Evolutionary conservation across 805 yeast species (phyloP).

Genomic region (Suhomyces tanzawaensis): DNA sequence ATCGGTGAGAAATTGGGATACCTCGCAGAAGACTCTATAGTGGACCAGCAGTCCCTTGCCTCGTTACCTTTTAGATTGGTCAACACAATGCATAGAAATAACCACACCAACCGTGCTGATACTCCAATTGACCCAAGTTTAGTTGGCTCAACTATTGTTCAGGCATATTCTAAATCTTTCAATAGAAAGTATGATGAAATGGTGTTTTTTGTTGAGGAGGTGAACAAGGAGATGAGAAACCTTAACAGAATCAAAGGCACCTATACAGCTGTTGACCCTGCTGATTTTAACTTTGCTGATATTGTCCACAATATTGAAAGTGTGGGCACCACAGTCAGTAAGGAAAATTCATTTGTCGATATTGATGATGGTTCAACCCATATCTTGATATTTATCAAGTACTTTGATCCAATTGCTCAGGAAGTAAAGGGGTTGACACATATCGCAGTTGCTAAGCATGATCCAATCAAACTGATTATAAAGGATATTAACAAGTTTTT

Average conservation of each 20-base stretch:
- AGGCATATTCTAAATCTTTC: slow-evolving; percentile 47
- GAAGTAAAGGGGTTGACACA: slow-evolving; percentile 67
- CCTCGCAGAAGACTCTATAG: slow-evolving; percentile 17
- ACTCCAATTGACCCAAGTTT: slow-evolving; percentile 24
- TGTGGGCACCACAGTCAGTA: slow-evolving; percentile 10
- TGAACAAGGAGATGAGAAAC: slow-evolving; percentile 36
- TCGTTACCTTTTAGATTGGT: slow-evolving; percentile 52
- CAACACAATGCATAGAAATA: slow-evolving; percentile 64
- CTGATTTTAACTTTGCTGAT: slow-evolving; percentile 22
- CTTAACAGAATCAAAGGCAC: slow-evolving; percentile 21
- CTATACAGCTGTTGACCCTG: slow-evolving; percentile 14
- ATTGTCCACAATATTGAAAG: slow-evolving; percentile 17
- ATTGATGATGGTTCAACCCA: slow-evolving; percentile 19
- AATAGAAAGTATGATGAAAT: slow-evolving; percentile 48
- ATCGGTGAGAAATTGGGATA: slow-evolving; percentile 46
- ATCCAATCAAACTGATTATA: slow-evolving; percentile 39
- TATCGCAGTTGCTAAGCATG: slow-evolving; percentile 48
- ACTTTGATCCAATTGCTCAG: slow-evolving; percentile 58
- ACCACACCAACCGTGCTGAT: slow-evolving; percentile 68
- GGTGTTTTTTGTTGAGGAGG: slow-evolving; percentile 67
- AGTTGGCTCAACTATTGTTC: slow-evolving; percentile 45
- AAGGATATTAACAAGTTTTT: slow-evolving; percentile 42
- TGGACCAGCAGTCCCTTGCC: slow-evolving; percentile 3
- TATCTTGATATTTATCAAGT: slow-evolving; percentile 52
- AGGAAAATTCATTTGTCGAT: slow-evolving; percentile 11